Evolutionary conservation across 1,284 basidiomycete species (phyloP).

Genomic region (Puccinia hordei): DNA sequence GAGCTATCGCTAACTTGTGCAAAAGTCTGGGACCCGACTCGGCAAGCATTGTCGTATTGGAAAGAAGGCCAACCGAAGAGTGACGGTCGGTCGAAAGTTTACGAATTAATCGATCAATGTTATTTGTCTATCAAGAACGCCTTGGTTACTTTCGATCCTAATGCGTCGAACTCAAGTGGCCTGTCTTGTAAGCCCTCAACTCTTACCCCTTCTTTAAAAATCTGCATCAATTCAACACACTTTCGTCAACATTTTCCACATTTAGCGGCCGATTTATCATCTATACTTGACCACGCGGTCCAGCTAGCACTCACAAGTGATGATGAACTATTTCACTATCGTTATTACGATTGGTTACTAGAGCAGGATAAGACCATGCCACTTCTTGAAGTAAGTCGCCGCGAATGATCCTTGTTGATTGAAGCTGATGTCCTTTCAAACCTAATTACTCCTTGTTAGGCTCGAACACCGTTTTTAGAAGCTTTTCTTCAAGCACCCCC

Average conservation of each 20-base stretch:
- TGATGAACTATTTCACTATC: constrained; percentile 92
- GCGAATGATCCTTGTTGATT: not conserved
- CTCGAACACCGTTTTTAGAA: constrained; percentile 81
- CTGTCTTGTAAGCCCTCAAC: constrained; percentile 53
- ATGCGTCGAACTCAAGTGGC: constrained; percentile 56
- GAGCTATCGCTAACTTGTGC: constrained; percentile 85
- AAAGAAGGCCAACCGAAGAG: constrained; percentile 66
- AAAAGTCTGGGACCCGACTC: constrained; percentile 74
- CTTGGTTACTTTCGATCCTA: constrained; percentile 74
- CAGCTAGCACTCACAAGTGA: constrained; percentile 77
- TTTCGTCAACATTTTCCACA: not conserved
- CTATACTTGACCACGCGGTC: constrained; percentile 72
- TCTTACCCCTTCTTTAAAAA: constrained; percentile 7
- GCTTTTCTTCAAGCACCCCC: constrained; percentile 81
- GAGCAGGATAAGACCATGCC: constrained; percentile 77
- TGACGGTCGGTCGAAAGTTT: constrained; percentile 68
- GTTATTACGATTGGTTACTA: constrained; percentile 92
- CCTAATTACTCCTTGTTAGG: constrained; percentile 62
- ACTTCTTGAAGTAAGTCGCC: constrained; percentile 73
- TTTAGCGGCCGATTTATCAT: constrained; percentile 66
- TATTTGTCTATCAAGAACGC: constrained; percentile 82
- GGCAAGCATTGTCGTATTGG: constrained; percentile 77
- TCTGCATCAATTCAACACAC: constrained; percentile 58
- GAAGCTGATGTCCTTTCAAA: not conserved
- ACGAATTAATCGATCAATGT: constrained; percentile 70